Evolutionary conservation across 2,329 filamentous ascomycete genomes (phyloP), one percentile per base, ranked within the genome.

Genomic region (Aspergillus tubingensis): DNA sequence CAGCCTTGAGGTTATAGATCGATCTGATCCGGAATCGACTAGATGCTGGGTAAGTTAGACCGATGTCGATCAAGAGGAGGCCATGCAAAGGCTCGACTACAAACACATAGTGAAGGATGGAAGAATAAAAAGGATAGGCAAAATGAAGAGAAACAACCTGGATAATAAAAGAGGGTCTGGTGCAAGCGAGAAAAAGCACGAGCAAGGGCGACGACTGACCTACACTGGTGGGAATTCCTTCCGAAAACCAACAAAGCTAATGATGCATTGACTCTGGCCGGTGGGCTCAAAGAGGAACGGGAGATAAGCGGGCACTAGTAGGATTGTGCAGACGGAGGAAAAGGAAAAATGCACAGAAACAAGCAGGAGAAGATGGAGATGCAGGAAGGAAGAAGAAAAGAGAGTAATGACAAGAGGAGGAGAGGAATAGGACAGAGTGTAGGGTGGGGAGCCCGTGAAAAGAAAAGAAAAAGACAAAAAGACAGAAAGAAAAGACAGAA

Each of bases 391-490:
- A 19, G 32, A 17, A 23, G 13, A 5, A 25, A 44, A 47, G 48
- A 10, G 38, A 58, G 43, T 50, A 47, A 30, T 32, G 48, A 27
- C 15, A 39, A 13, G 23, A 44, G 8, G 53, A 27, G 3, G 39
- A 41, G 53, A 27, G 4, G 39, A 41, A 61, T 48, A 38, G 3
- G 50, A 54, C 47, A 47, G 38, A 51, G 38, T 38, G 23, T 54
- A 23, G 27, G 53, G 38, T 39, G 41, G 53, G 36, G 39, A 48
- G 36, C 38, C 38, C 11, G 27, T 21, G 58, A 32, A 58, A 48
- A 48, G 43, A 63, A 55, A 44, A 48, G 58, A 54, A 55, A 32
- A 54, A 41, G 62, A 55, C 48, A 48, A 60, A 54, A 57, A 39
- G 54, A 39, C 60, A 36, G 51, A 59, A 41, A 56, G 57, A 51